Evolutionary conservation across 1,284 basidiomycete genomes (phyloP), one percentile per base, ranked within the genome.

Genomic region (Trametes pubescens): DNA sequence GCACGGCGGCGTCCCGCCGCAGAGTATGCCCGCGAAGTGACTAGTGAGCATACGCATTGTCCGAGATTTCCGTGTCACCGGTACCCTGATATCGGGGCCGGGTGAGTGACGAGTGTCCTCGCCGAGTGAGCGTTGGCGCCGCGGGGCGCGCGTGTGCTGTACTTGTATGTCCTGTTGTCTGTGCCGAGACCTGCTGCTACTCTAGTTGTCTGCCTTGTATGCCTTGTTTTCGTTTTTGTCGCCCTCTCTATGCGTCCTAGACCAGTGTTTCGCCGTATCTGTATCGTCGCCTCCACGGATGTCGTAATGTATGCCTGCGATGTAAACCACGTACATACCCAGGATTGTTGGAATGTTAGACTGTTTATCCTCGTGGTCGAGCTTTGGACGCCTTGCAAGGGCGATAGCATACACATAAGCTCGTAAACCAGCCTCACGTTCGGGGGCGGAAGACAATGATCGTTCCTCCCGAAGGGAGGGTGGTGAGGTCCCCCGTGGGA

Each of bases 11-110:
- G 48, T 51, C 14, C 53, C 53, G 2, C 40, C 44, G 44, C 59
- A 60, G 59, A 60, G 44, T 51, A 21, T 56, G 53, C 24, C 38
- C 18, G 47, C 52, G 16, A 61, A 61, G 53, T 61, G 47, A 56
- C 14, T 8, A 14, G 37, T 9, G 37, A 4, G 37, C 14, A 14
- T 9, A 14, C 16, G 34, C 34, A 7, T 13, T 13, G 34, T 6
- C 6, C 37, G 37, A 4, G 8, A 14, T 38, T 14, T 7, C 18
- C 40, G 40, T 47, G 24, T 47, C 24, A 21, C n/a, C n/a, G n/a
- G 21, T 22, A 14, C 16, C 3, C 13, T 44, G 43, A 4, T 10
- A 18, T 8, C 18, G 4, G 43, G 43, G 18, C n/a, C 43, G 43
- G 24, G 2, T 47, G 44, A 24, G 22, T 47, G 11, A 1, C 44